phyloP scores from a whole-genome alignment of 2,329 filamentous ascomycete genomes.

The Fusarium keratoplasticum region DNA sequence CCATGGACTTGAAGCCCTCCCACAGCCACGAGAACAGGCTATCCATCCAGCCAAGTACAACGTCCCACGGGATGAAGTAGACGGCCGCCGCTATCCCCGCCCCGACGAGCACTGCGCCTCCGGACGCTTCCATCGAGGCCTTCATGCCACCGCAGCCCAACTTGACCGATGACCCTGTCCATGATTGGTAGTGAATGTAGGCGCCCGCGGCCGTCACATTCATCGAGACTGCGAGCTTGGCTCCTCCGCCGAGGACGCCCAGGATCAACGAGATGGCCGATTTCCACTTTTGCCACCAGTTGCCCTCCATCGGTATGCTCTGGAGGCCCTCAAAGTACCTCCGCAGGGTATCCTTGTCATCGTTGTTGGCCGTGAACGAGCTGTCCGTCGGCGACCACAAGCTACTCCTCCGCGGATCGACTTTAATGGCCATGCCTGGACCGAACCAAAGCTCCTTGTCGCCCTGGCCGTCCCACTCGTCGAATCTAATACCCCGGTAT shows the following conservation, averaged over 20 bases:
- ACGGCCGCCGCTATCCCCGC: background rate
- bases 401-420: background rate
- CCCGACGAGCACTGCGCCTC: background rate
- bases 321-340: background rate
- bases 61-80: background rate
- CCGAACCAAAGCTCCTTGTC: background rate
- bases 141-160: background rate
- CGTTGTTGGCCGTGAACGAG: background rate
- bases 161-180: background rate
- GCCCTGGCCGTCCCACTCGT: background rate
- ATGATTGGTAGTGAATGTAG: background rate
- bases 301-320: background rate
- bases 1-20: background rate
- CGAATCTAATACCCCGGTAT: background rate
- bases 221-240: background rate
- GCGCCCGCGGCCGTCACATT: background rate
- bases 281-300: background rate
- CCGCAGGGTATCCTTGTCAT: background rate
- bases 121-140: background rate
- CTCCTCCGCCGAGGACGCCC: background rate
- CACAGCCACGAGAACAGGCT: background rate
- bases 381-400: background rate
- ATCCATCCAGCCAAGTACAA: background rate
- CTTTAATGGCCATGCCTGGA: background rate
- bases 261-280: background rate